Evolutionary conservation across 345 rosid genomes (phyloP).

Genomic region (Populus euphratica): DNA sequence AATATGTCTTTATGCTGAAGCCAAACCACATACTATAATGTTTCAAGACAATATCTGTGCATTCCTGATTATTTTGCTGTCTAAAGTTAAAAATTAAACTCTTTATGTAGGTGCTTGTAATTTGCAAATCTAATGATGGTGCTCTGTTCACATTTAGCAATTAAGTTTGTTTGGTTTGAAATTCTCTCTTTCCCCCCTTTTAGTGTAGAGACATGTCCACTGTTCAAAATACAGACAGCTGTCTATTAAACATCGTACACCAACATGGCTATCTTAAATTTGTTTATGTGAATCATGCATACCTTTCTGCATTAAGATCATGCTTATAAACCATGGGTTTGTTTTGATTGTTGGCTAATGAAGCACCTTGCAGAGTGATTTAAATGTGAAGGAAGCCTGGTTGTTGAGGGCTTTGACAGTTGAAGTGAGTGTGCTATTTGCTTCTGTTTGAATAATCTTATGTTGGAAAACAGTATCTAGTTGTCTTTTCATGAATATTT

Average conservation of each 20-base stretch:
- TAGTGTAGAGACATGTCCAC: background rate
- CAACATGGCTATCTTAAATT: background rate
- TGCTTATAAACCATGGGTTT: background rate
- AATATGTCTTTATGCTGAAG: background rate
- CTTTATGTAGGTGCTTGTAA: background rate
- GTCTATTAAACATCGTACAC: no score
- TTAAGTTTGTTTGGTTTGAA: background rate
- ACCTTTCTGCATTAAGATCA: background rate
- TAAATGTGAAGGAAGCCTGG: background rate
- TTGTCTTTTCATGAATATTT: no score
- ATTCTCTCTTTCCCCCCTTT: background rate
- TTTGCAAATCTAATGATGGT: no score
- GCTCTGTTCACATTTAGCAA: background rate
- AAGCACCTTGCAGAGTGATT: background rate
- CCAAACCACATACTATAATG: background rate
- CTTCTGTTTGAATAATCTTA: background rate
- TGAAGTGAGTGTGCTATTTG: background rate
- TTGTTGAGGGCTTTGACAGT: background rate
- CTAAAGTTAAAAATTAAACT: no score
- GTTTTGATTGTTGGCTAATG: no score
- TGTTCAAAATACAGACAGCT: background rate
- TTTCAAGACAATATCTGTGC: background rate
- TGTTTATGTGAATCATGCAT: background rate
- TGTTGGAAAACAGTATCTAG: background rate
- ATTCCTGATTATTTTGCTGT: background rate